Evolutionary conservation across 2,329 filamentous ascomycete genomes (phyloP).

Genomic region (Akanthomyces uredinophilus): DNA sequence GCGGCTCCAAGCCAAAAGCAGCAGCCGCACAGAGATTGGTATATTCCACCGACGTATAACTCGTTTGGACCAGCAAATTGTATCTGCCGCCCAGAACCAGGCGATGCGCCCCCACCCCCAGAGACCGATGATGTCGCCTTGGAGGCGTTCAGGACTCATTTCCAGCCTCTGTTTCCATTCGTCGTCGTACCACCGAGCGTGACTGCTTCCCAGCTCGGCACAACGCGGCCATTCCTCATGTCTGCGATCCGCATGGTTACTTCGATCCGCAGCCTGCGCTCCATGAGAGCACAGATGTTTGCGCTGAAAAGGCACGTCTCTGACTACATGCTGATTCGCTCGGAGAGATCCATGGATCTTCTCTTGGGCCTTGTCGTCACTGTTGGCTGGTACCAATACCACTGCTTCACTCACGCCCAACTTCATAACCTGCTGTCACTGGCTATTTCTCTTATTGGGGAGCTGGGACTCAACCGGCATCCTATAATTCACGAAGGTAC

Average conservation of each 20-base stretch:
- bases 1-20: neutral
- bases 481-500: slow-evolving; percentile 38
- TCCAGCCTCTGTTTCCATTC: slow-evolving; percentile 43
- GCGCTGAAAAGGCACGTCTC: slow-evolving; percentile 41
- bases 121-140: slow-evolving; percentile 44
- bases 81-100: slow-evolving; percentile 40
- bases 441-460: slow-evolving; percentile 41
- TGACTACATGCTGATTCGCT: slow-evolving; percentile 45
- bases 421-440: slow-evolving; percentile 46
- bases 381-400: slow-evolving; percentile 48
- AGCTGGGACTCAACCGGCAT: slow-evolving; percentile 40
- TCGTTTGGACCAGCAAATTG: slow-evolving; percentile 41
- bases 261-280: slow-evolving; percentile 40
- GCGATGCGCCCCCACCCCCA: slow-evolving; percentile 34
- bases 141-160: slow-evolving; percentile 37
- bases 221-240: slow-evolving; percentile 43
- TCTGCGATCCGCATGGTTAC: slow-evolving; percentile 45
- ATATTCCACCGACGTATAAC: slow-evolving; percentile 40
- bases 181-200: slow-evolving; percentile 36
- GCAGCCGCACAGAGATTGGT: slow-evolving; percentile 22
- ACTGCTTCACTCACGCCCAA: slow-evolving; percentile 49
- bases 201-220: slow-evolving; percentile 32
- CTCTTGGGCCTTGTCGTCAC: slow-evolving; percentile 45
- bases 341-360: slow-evolving; percentile 45
- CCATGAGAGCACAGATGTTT: slow-evolving; percentile 47